phyloP scores from a whole-genome alignment of 768 basidiomycete species.

The Agrocybe praecox region DNA sequence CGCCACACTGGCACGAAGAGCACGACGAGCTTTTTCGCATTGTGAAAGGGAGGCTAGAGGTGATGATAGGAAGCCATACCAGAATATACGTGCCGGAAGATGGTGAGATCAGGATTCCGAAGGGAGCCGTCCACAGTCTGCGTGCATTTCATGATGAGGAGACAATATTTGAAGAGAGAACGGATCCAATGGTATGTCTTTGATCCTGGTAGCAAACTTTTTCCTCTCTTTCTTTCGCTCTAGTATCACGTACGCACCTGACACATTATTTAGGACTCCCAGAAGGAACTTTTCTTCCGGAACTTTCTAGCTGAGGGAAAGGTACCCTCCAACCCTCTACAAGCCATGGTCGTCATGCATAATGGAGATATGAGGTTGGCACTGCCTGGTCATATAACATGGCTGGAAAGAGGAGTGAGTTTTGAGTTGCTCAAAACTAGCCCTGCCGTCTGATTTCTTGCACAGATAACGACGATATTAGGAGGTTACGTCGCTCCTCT shows the following conservation, averaged over 20 bases:
- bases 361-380: not conserved
- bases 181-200: conserved; percentile 29
- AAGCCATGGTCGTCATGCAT: not conserved
- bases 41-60: conserved; percentile 28
- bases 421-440: not conserved
- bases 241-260: not conserved
- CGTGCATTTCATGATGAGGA: conserved; percentile 25
- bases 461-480: conserved; percentile 13
- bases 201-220: not conserved
- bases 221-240: too few relatives aligned
- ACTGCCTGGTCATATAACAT: not conserved
- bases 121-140: conserved; percentile 28
- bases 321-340: not conserved
- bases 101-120: conserved; percentile 30
- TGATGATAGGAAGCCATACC: conserved; percentile 22
- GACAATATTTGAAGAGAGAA: conserved; percentile 30
- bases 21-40: conserved; percentile 35
- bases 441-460: too few relatives aligned
- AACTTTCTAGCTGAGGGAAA: not conserved
- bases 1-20: conserved; percentile 35
- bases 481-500: conserved; percentile 27
- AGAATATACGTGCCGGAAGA: conserved; percentile 29
- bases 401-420: not conserved
- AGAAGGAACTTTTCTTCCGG: not conserved
- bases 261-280: not conserved